phyloP scores from a whole-genome alignment of 2,329 filamentous ascomycete species.

The Verticillium tricorpus region DNA sequence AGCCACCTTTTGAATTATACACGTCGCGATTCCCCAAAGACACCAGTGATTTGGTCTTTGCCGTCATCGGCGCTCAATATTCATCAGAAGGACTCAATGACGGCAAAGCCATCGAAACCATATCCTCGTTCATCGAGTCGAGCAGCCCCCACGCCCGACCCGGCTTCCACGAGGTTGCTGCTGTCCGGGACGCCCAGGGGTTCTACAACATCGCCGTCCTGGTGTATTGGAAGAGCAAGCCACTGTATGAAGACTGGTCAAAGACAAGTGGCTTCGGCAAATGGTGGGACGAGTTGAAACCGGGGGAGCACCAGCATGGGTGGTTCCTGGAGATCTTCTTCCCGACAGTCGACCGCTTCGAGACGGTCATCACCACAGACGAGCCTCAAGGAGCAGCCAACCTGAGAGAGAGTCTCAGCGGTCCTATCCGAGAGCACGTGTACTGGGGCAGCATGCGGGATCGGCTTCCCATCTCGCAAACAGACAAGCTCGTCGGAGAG shows the following conservation, averaged over 20 bases:
- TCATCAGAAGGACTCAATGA: background rate
- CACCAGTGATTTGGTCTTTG: constrained; percentile 11
- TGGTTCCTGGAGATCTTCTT: constrained; percentile 39
- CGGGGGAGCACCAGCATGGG: constrained; percentile 20
- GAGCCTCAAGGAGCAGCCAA: constrained; percentile 34
- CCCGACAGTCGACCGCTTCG: constrained; percentile 35
- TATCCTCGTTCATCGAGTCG: constrained; percentile 7
- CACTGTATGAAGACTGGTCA: constrained; percentile 25
- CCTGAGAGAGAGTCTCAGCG: constrained; percentile 30
- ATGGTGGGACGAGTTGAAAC: constrained; percentile 30
- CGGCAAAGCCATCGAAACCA: constrained; percentile 3
- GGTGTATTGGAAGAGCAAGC: constrained; percentile 31
- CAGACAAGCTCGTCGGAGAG: constrained; percentile 26
- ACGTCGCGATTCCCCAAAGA: constrained; percentile 12
- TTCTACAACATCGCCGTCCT: constrained; percentile 20
- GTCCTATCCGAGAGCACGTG: constrained; percentile 33
- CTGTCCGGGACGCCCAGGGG: constrained; percentile 11
- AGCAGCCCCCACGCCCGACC: background rate
- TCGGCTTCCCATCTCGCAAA: constrained; percentile 32
- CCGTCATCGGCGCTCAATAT: constrained; percentile 13
- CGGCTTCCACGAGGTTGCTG: constrained; percentile 10
- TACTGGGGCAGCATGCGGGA: constrained; percentile 45
- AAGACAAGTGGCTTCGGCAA: constrained; percentile 25
- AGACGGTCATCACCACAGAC: constrained; percentile 35
- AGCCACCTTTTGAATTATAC: constrained; percentile 12